A percentile compares a stretch with the other conserved stretches of the same genome.
Evolutionary conservation across 2,329 filamentous ascomycete genomes (phyloP).

Genomic region (Didymella arachidicola): DNA sequence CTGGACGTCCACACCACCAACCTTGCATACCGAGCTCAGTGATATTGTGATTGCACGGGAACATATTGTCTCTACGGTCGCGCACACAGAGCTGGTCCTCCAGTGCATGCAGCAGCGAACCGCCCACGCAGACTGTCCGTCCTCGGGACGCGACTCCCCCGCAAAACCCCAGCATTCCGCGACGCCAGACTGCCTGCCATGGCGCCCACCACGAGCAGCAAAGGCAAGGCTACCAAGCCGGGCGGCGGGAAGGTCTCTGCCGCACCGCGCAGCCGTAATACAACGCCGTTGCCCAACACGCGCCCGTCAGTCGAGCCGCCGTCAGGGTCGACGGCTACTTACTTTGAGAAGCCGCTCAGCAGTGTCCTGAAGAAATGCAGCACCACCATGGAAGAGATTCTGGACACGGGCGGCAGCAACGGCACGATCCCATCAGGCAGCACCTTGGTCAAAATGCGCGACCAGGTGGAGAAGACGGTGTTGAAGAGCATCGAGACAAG

Average conservation of each 20-base stretch:
- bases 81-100: neutral
- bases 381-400: slow-evolving; percentile 72
- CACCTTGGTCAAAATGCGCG: slow-evolving; percentile 69
- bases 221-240: slow-evolving; percentile 62
- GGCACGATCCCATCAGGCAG: slow-evolving; percentile 64
- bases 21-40: neutral
- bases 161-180: slow-evolving; percentile 6
- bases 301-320: slow-evolving; percentile 55
- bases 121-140: slow-evolving; percentile 3
- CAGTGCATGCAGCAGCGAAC: slow-evolving; percentile 4
- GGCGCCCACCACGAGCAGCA: slow-evolving; percentile 49
- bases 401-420: slow-evolving; percentile 67
- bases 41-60: neutral
- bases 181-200: slow-evolving; percentile 27
- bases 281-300: slow-evolving; percentile 70
- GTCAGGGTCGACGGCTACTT: slow-evolving; percentile 58
- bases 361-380: slow-evolving; percentile 65
- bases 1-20: neutral
- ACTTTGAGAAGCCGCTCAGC: slow-evolving; percentile 67
- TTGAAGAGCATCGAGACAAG: slow-evolving; percentile 58
- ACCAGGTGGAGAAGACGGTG: slow-evolving; percentile 67
- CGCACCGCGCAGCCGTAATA: slow-evolving; percentile 71
- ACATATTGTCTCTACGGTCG: neutral
- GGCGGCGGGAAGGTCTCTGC: slow-evolving; percentile 40
- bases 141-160: slow-evolving; percentile 14